These are phyloP conservation scores for Isabelozyma gotoi DNA, from an alignment of 805 yeast genomes.

Conservation along the genomic window DNA sequence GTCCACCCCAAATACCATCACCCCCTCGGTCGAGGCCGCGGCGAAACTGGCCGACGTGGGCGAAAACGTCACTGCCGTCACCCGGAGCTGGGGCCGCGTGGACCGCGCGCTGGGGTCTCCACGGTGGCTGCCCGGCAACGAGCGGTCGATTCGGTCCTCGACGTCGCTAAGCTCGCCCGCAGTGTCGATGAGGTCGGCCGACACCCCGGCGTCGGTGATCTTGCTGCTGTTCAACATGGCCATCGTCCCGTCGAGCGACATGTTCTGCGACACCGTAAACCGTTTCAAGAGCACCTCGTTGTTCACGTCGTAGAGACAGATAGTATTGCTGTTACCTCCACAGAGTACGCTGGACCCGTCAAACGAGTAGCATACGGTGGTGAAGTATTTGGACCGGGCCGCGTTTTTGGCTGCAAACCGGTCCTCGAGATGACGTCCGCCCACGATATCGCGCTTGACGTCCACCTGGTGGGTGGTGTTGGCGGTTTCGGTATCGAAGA, in stretches of 20 bases:
- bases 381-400: conserved; percentile 79
- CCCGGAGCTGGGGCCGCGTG: conserved; percentile 79
- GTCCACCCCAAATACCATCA: conserved; percentile 79
- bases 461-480: conserved; percentile 82
- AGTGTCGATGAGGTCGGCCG: conserved; percentile 75
- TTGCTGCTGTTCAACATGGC: conserved; percentile 74
- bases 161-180: conserved; percentile 84
- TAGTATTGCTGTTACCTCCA: conserved; percentile 89
- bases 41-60: conserved; percentile 91
- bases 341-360: conserved; percentile 89
- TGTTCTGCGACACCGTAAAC: conserved; percentile 83
- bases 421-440: conserved; percentile 82
- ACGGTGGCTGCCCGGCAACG: conserved; percentile 84
- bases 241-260: conserved; percentile 87
- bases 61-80: conserved; percentile 74
- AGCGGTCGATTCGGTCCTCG: conserved; percentile 73
- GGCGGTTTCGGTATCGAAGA: conserved; percentile 82
- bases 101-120: conserved; percentile 74
- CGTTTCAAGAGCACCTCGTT: conserved; percentile 83
- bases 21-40: conserved; percentile 93
- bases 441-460: conserved; percentile 79
- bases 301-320: conserved; percentile 86
- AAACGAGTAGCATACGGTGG: conserved; percentile 78
- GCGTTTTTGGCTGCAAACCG: conserved; percentile 79
- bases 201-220: conserved; percentile 81